Percentiles rank a stretch among this genome's conserved stretches.
Conservation (phyloP, 2,329 filamentous ascomycete species). For the Penicillium sclerotigenum region DNA sequence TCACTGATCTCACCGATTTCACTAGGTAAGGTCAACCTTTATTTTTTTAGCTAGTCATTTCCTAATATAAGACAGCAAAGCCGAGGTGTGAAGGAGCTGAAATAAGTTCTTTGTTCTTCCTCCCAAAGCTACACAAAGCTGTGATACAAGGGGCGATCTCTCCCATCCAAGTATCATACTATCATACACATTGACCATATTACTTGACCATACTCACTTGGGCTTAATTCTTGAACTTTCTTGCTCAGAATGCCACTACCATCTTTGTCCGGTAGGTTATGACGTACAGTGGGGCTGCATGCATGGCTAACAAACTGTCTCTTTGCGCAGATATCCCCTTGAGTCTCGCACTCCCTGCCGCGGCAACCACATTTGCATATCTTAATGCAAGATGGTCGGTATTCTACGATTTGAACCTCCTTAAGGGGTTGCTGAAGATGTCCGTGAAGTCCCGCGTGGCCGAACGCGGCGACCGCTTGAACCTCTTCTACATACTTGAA, state of each 20-base stretch:
- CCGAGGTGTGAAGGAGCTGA: background rate
- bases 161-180: background rate
- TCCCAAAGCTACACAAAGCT: background rate
- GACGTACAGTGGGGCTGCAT: background rate
- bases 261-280: background rate
- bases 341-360: slow-evolving; percentile 55
- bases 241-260: slow-evolving; percentile 1
- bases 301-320: slow-evolving; percentile 2
- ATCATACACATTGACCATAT: background rate
- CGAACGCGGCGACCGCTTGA: slow-evolving; percentile 60
- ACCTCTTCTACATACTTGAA: slow-evolving; percentile 74
- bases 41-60: background rate
- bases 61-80: background rate
- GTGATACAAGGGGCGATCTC: background rate
- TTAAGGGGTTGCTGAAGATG: slow-evolving; percentile 55
- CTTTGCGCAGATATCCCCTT: slow-evolving; percentile 34
- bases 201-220: background rate
- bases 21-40: too few species aligned
- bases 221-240: background rate
- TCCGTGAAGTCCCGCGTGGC: slow-evolving; percentile 46
- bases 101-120: background rate
- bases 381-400: slow-evolving; percentile 68
- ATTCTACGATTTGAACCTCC: slow-evolving; percentile 61
- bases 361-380: slow-evolving; percentile 68
- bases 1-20: background rate